A percentile compares a stretch with the other conserved stretches of the same genome.
Evolutionary conservation across 2,329 filamentous ascomycete species (phyloP).

Genomic region (Ceratocystis harringtonii): DNA sequence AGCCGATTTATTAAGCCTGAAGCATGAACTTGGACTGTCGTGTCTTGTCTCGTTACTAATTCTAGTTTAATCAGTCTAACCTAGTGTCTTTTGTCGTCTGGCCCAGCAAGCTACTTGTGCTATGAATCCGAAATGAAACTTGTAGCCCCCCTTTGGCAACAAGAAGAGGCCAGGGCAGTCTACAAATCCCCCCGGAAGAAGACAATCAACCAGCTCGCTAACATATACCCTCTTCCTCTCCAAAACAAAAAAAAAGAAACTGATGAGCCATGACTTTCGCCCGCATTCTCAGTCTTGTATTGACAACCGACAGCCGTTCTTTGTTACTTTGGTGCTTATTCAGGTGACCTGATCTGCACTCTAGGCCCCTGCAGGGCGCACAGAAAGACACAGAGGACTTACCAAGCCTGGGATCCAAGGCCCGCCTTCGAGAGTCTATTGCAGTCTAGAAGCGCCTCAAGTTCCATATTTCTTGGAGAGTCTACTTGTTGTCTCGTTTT

Average conservation of each 20-base stretch:
- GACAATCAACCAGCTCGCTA: neutral
- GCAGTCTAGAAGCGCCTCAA: neutral
- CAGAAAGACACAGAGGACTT: neutral
- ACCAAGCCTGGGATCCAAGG: neutral
- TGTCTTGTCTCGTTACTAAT: neutral
- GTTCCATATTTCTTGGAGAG: neutral
- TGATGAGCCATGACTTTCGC: neutral
- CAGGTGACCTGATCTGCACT: conserved; percentile 5
- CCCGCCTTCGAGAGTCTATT: neutral
- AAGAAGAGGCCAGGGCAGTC: too few species aligned
- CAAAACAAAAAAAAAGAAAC: neutral
- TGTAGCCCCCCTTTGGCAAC: neutral
- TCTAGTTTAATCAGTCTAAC: neutral
- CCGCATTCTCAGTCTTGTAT: neutral
- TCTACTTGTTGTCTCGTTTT: neutral
- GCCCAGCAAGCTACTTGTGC: neutral
- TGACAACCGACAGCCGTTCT: neutral
- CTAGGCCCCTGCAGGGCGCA: neutral
- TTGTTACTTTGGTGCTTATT: neutral
- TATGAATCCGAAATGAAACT: neutral
- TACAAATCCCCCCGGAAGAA: neutral
- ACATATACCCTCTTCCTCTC: neutral
- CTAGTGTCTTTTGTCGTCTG: neutral
- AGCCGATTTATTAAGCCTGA: too few species aligned
- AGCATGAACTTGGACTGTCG: too few species aligned